These are phyloP conservation scores for Beauveria australis DNA, from an alignment of 2,329 filamentous ascomycete genomes.

Conservation along the genomic window DNA sequence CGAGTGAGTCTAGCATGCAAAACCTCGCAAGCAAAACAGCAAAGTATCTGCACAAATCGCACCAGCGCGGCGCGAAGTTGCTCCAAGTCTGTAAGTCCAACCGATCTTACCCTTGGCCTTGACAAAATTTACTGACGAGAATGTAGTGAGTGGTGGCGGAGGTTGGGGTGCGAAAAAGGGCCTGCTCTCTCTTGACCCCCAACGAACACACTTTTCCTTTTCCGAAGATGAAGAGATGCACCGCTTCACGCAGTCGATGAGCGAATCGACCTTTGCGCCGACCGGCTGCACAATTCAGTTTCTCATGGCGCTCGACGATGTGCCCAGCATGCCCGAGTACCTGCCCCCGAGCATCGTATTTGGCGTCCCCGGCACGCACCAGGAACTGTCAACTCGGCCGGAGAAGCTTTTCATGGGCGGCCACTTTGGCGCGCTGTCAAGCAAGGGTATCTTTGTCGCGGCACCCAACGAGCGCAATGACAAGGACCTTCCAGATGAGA, in stretches of 20 bases:
- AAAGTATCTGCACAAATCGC: slow-evolving; percentile 23
- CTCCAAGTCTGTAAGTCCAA: slow-evolving; percentile 35
- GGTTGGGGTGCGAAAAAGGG: slow-evolving; percentile 79
- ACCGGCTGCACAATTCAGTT: slow-evolving; percentile 61
- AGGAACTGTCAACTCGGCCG: slow-evolving; percentile 1
- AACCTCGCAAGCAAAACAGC: slow-evolving; percentile 19
- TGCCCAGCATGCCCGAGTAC: slow-evolving; percentile 17
- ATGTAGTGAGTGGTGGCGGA: slow-evolving; percentile 64
- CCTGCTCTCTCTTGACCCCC: slow-evolving; percentile 68
- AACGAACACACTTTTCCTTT: slow-evolving; percentile 40
- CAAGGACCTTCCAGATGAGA: slow-evolving; percentile 19
- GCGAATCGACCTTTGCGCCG: slow-evolving; percentile 43
- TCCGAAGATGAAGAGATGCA: slow-evolving; percentile 44
- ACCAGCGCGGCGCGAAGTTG: slow-evolving; percentile 36
- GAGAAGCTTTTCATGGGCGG: slow-evolving; percentile 22
- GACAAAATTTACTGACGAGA: slow-evolving; percentile 15
- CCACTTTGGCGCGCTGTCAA: slow-evolving; percentile 57
- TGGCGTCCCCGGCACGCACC: slow-evolving; percentile 22
- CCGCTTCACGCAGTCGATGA: slow-evolving; percentile 43
- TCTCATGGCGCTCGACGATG: slow-evolving; percentile 36
- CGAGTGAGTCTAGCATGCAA: slow-evolving; percentile 12
- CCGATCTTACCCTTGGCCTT: neutral
- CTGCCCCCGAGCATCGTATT: slow-evolving; percentile 21
- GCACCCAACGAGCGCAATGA: slow-evolving; percentile 11
- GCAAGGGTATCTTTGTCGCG: slow-evolving; percentile 49